Percentiles rank a stretch among this genome's conserved stretches.
These are phyloP conservation scores for Kluyveromyces sp. DNA, from an alignment of 1,139 yeast genomes.

Conservation along the genomic window DNA sequence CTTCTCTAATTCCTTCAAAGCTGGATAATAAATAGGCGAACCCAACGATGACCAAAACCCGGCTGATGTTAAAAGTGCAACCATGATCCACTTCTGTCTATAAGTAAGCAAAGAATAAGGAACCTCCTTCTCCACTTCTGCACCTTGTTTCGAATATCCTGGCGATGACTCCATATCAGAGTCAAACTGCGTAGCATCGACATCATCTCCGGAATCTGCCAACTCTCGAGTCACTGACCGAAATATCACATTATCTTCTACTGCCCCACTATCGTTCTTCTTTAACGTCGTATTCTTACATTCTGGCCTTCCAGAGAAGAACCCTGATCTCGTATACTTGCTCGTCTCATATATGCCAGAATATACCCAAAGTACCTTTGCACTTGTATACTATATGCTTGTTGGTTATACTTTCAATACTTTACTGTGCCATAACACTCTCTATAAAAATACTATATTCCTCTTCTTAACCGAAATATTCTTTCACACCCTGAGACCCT, in stretches of 20 bases:
- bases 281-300: neutral
- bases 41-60: conserved; percentile 32
- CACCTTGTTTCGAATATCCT: neutral
- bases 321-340: no score
- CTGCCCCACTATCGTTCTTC: neutral
- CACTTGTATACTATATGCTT: no score
- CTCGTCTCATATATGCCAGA: no score
- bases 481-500: no score
- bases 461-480: no score
- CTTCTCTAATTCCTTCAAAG: conserved; percentile 35
- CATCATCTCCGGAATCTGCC: neutral
- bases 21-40: conserved; percentile 30
- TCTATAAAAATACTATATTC: no score
- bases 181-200: neutral
- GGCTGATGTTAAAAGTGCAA: conserved; percentile 25
- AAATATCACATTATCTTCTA: neutral
- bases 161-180: neutral
- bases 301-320: no score
- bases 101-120: conserved; percentile 23
- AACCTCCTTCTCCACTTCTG: neutral
- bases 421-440: no score
- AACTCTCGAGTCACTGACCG: neutral
- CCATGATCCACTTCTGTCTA: conserved; percentile 27
- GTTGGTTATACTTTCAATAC: no score
- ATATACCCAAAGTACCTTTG: no score